Conservation (phyloP, 2,329 filamentous ascomycete genomes). For the Colletotrichum gigasporum region DNA sequence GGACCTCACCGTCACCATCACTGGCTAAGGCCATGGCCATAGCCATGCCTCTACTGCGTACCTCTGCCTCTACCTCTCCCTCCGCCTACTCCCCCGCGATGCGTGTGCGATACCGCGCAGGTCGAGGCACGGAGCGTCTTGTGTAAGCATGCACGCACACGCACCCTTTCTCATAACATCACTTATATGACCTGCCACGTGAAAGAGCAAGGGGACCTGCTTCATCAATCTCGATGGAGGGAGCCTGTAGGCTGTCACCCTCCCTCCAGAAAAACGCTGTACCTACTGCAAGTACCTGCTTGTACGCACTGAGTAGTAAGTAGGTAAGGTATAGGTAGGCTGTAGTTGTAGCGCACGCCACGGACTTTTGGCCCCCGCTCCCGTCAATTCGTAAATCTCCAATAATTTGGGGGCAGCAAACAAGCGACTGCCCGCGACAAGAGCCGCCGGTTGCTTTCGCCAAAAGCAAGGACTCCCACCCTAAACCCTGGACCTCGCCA, state of each 20-base stretch:
- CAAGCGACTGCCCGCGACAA: conserved; percentile 31
- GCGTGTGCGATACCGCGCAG: neutral
- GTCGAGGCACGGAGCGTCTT: conserved; percentile 6
- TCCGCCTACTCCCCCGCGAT: neutral
- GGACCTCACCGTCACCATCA: conserved; percentile 19
- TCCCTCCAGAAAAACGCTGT: neutral
- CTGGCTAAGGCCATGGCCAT: too few species aligned
- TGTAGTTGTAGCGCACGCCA: conserved; percentile 33
- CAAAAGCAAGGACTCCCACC: neutral
- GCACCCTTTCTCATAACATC: neutral
- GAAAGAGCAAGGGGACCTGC: conserved; percentile 9
- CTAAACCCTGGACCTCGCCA: neutral
- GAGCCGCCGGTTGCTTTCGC: conserved; percentile 29
- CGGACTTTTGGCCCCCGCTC: conserved; percentile 32
- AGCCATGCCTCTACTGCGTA: too few species aligned
- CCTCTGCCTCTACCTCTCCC: neutral
- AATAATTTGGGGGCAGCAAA: conserved; percentile 32
- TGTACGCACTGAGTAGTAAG: too few species aligned
- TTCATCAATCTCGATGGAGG: conserved; percentile 12
- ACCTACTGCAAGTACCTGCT: too few species aligned
- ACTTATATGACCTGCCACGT: conserved; percentile 1
- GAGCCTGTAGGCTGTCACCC: neutral
- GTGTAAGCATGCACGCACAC: neutral
- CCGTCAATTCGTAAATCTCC: conserved; percentile 22
- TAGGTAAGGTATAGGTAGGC: neutral